Evolutionary conservation across 805 yeast genomes (phyloP), one percentile per base, ranked within the genome.

Genomic region (Nakazawaea molendinolei): DNA sequence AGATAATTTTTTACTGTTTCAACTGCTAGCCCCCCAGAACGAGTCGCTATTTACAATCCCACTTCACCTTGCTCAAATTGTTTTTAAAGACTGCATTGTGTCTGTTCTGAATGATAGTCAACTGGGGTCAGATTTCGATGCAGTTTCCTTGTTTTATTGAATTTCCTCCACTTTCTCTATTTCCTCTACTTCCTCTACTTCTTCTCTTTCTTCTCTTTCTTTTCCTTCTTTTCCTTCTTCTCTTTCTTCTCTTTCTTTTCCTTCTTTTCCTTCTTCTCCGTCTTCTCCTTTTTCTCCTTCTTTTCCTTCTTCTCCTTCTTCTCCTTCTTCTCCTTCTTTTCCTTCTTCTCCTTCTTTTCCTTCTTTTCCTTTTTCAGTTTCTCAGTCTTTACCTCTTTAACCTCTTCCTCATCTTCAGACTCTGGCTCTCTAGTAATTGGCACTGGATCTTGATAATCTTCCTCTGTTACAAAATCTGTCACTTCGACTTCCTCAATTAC

Each of bases 401-500:
- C 15, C 16, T 27, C 31, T 15, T 23, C 14, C 28, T 38, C 35
- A 23, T 28, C 28, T 13, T 22, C 37, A 16, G 39, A 42, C 5
- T 41, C 43, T 6, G 44, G 38, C 4, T 28, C 36, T n/a, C n/a
- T n/a, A n/a, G n/a, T n/a, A n/a, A n/a, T n/a, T n/a, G n/a, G n/a
- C 8, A 33, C 42, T 8, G 25, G 34, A 14, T 39, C 46, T 20
- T 47, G 49, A 28, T 46, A 50, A 13, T 59, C 63, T 17, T 50
- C 57, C 10, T 45, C 48, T 5, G 41, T 52, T 5, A 56, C 46
- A 41, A 48, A 56, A 22, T 60, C 64, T 1, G 54, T 46, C 3
- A 67, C 71, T 47, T 68, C 68, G 8, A 67, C 67, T 34, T 62
- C 61, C 30, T 67, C 71, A 14, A 66, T 53, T 5, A 67, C 56